Conservation (phyloP, 2,329 filamentous ascomycete genomes). For the Falciphora oryzae region DNA sequence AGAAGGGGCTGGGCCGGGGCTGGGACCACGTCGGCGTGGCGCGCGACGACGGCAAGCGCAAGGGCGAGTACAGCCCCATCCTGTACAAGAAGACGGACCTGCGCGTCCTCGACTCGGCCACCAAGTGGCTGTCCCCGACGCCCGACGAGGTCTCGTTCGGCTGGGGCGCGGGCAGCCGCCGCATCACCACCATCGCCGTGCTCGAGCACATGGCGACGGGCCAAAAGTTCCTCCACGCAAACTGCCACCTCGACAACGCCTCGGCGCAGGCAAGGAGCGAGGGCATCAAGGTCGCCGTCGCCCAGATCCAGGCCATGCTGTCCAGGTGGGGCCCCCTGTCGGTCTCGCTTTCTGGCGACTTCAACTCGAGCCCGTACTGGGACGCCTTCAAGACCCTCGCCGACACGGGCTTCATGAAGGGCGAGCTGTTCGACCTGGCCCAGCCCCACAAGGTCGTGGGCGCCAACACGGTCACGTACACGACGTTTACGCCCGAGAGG, state of each 20-base stretch:
- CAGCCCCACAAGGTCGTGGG: not conserved
- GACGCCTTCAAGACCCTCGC: constrained; percentile 10
- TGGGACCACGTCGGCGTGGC: constrained; percentile 53
- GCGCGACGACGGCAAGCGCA: constrained; percentile 50
- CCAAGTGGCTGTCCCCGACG: constrained; percentile 58
- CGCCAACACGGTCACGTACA: constrained; percentile 1
- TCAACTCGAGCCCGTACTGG: constrained; percentile 8
- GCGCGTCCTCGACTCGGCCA: constrained; percentile 43
- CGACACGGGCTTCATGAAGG: constrained; percentile 6
- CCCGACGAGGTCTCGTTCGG: constrained; percentile 51
- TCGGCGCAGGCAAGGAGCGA: constrained; percentile 36
- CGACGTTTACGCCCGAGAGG: not conserved
- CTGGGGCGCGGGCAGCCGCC: constrained; percentile 43
- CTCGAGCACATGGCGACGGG: constrained; percentile 37
- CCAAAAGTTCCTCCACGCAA: constrained; percentile 36
- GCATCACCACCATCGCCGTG: constrained; percentile 43
- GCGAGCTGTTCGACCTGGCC: constrained; percentile 10
- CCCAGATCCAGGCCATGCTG: constrained; percentile 24
- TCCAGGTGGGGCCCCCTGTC: not conserved
- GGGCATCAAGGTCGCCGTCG: constrained; percentile 39
- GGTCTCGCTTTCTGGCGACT: constrained; percentile 12
- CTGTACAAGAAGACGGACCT: constrained; percentile 53
- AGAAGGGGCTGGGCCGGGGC: constrained; percentile 14
- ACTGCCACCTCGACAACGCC: constrained; percentile 49
- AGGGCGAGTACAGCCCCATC: constrained; percentile 65